Conservation (phyloP, 2,329 filamentous ascomycete species). For the Colletotrichum sp. region DNA sequence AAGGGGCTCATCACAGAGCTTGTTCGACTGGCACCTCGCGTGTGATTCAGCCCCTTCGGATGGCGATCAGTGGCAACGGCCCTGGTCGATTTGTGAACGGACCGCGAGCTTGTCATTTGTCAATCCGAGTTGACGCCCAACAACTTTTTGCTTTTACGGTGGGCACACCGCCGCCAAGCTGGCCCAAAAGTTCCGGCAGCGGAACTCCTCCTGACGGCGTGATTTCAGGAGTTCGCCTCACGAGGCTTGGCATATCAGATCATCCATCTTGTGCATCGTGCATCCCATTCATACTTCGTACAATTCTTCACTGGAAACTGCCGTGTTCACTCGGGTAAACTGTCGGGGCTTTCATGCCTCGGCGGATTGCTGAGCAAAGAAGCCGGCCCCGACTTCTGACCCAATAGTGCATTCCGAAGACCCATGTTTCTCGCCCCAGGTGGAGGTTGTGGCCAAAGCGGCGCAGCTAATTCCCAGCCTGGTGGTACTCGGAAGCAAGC, state of each 20-base stretch:
- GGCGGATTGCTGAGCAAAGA: background rate
- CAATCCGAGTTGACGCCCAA: background rate
- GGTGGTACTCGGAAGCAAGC: background rate
- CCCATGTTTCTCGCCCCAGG: background rate
- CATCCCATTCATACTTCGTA: background rate
- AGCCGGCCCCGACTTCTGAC: background rate
- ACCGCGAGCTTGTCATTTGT: slow-evolving; percentile 14
- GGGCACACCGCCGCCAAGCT: background rate
- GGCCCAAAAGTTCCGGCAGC: slow-evolving; percentile 5
- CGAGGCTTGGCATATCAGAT: background rate
- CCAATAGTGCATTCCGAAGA: background rate
- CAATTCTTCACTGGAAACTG: background rate
- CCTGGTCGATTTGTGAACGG: background rate
- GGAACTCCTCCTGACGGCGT: slow-evolving; percentile 4
- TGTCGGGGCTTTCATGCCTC: fast-evolving
- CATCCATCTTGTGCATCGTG: background rate
- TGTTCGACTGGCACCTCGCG: background rate
- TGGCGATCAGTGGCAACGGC: slow-evolving; percentile 13
- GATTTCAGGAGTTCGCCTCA: background rate
- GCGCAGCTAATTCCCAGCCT: background rate
- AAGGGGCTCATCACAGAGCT: background rate
- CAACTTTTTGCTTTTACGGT: background rate
- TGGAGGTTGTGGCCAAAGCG: background rate
- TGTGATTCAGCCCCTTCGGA: background rate
- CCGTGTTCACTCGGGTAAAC: fast-evolving